phyloP scores from a whole-genome alignment of 1,139 yeast genomes.

The Debaryomyces psychrophilus region DNA sequence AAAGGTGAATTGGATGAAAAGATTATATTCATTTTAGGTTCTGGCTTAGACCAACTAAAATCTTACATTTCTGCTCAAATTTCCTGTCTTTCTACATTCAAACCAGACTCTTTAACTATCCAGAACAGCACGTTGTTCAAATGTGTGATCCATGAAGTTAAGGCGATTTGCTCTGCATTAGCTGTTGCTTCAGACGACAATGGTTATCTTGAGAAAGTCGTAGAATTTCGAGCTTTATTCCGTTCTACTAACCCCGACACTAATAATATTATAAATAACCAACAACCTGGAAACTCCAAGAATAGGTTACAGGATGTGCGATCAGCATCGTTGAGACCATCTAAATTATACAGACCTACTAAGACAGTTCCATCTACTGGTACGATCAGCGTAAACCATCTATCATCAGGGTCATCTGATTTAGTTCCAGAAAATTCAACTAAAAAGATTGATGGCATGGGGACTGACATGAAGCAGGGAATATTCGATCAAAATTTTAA shows the following conservation, averaged over 20 bases:
- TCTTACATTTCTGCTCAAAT: neutral
- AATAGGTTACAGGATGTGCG: neutral
- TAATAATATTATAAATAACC: neutral
- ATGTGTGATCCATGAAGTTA: slow-evolving; percentile 27
- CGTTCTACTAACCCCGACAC: neutral
- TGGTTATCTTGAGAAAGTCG: neutral
- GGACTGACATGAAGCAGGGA: neutral
- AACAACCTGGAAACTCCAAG: neutral
- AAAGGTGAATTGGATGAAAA: neutral
- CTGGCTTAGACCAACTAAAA: neutral
- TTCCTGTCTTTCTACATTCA: neutral
- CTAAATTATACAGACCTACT: neutral
- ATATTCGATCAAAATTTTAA: neutral
- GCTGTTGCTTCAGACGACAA: slow-evolving; percentile 17
- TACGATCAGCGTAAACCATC: slow-evolving; percentile 9
- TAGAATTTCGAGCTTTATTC: neutral
- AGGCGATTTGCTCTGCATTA: slow-evolving; percentile 27
- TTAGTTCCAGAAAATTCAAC: neutral
- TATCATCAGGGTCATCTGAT: slow-evolving; percentile 9
- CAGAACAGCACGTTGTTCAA: slow-evolving; percentile 15
- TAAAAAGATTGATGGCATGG: neutral
- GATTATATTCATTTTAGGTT: neutral
- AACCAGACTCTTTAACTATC: neutral
- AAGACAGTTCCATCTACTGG: slow-evolving; percentile 9
- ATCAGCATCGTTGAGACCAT: slow-evolving; percentile 1